phyloP scores from a whole-genome alignment of 176 grass and related monocot species.

The Tillandsia fasciculata region DNA sequence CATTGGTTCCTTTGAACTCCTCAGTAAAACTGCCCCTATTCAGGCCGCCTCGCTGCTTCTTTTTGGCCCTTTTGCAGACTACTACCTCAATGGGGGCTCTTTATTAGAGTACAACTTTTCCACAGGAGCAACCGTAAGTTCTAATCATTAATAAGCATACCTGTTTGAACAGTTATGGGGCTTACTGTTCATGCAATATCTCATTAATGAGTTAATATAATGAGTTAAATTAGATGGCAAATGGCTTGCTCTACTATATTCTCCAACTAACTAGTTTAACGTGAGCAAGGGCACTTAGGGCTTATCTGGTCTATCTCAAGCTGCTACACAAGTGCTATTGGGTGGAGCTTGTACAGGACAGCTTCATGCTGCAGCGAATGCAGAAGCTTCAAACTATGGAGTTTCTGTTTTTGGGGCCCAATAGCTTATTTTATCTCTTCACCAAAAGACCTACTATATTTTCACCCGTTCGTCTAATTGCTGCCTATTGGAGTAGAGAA shows the following conservation, averaged over 20 bases:
- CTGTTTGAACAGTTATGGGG: not conserved
- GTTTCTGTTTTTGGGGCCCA: not conserved
- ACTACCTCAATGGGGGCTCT: slow-evolving; percentile 64
- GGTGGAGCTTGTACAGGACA: not conserved
- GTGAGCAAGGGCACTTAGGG: not conserved
- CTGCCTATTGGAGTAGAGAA: too few relatives aligned
- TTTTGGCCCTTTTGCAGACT: slow-evolving; percentile 78
- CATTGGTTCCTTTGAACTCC: slow-evolving; percentile 90
- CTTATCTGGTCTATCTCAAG: too few relatives aligned
- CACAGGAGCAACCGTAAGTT: slow-evolving; percentile 77
- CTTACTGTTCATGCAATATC: not conserved
- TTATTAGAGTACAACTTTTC: slow-evolving; percentile 72
- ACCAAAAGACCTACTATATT: too few relatives aligned
- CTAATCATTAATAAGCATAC: not conserved
- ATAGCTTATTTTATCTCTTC: too few relatives aligned
- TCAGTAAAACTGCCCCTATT: slow-evolving; percentile 78
- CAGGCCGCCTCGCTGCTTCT: slow-evolving; percentile 78
- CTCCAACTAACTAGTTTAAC: not conserved
- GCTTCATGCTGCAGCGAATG: not conserved
- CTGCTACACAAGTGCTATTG: too few relatives aligned
- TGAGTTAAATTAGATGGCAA: not conserved
- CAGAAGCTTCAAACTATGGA: not conserved
- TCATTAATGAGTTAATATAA: not conserved
- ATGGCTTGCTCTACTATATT: not conserved
- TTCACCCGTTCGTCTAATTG: too few relatives aligned